These are phyloP conservation scores for Asparagopsis taxiformis DNA, from an alignment of 31 red algal species.

Conservation along the genomic window DNA sequence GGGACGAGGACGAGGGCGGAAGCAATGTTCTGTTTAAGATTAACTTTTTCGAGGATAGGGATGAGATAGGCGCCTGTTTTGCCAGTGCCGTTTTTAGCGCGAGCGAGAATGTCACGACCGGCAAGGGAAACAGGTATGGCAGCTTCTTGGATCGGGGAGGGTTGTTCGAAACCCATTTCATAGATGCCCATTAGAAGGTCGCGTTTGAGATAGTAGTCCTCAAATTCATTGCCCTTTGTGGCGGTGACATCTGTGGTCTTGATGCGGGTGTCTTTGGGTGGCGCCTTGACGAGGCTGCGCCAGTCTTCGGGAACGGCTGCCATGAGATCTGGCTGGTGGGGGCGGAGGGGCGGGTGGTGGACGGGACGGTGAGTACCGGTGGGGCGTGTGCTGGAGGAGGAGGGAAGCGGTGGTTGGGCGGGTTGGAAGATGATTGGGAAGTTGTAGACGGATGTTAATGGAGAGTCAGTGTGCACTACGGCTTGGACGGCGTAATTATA, in stretches of 20 bases:
- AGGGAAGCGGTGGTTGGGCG: too few relatives aligned
- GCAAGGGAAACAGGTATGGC: conserved; percentile 89
- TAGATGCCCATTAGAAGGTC: conserved; percentile 94
- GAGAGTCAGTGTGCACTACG: too few relatives aligned
- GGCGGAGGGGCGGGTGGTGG: too few relatives aligned
- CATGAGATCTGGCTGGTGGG: too few relatives aligned
- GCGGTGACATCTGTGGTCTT: conserved; percentile 91
- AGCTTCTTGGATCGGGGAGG: conserved; percentile 86
- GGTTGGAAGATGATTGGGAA: too few relatives aligned
- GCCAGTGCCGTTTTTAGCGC: conserved; percentile 93
- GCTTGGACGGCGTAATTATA: too few relatives aligned
- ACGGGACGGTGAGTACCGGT: too few relatives aligned
- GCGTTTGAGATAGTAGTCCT: conserved; percentile 89
- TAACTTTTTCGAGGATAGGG: conserved; percentile 85
- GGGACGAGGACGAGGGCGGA: conserved; percentile 83
- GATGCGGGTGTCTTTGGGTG: conserved; percentile 71
- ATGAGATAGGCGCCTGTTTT: conserved; percentile 92
- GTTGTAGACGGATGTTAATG: too few relatives aligned
- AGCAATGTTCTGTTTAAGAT: conserved; percentile 47
- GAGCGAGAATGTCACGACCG: conserved; percentile 88
- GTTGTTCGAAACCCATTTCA: conserved; percentile 88
- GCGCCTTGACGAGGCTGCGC: conserved; percentile 37
- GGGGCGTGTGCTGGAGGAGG: too few relatives aligned
- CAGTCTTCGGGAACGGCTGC: conserved; percentile 42
- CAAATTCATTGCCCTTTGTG: conserved; percentile 88